These are phyloP conservation scores for Epichloe sp. DNA, from an alignment of 2,329 filamentous ascomycete species.

Conservation along the genomic window DNA sequence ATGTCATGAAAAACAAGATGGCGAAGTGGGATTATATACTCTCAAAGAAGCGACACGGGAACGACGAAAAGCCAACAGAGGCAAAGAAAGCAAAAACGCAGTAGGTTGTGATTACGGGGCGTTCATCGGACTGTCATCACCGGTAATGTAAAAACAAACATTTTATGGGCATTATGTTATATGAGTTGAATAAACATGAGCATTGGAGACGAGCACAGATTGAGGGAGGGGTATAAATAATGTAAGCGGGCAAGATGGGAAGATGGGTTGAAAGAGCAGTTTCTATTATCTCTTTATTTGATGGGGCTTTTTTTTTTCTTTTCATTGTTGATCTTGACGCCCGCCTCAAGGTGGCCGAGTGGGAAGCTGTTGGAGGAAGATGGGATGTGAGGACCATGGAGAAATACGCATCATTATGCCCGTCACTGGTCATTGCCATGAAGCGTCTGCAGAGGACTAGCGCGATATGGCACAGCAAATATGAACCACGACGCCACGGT, in stretches of 20 bases:
- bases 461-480: too few relatives aligned
- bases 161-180: constrained; percentile 6
- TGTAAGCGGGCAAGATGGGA: not conserved
- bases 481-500: not conserved
- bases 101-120: constrained; percentile 7
- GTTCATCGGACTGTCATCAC: constrained; percentile 7
- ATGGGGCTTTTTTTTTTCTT: not conserved
- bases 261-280: not conserved
- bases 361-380: not conserved
- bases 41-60: not conserved
- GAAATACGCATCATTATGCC: not conserved
- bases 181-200: constrained; percentile 7
- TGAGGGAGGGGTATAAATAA: not conserved
- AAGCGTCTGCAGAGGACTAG: not conserved
- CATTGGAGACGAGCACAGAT: not conserved
- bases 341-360: not conserved
- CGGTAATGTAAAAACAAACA: not conserved
- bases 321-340: not conserved
- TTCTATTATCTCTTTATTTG: not conserved
- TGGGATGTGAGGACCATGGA: not conserved
- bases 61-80: not conserved
- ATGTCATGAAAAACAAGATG: constrained; percentile 1
- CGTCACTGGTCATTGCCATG: too few relatives aligned
- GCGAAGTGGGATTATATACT: not conserved
- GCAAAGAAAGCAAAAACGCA: not conserved